Base-by-base conservation (phyloP, 1,139 yeast species). In the Taphrina flavorubra region DNA sequence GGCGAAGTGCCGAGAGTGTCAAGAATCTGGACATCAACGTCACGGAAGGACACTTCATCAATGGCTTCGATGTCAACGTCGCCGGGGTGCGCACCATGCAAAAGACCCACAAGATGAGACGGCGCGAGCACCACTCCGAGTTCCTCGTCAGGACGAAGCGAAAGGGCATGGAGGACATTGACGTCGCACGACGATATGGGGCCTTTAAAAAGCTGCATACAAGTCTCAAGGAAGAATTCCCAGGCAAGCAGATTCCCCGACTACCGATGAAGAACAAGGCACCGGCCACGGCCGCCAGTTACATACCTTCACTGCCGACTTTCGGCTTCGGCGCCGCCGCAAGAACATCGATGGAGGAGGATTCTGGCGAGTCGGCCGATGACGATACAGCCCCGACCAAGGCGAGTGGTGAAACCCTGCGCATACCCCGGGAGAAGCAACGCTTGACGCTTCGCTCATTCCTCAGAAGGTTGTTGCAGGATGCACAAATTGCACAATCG, bases 371-470 rank as follows among this genome's bases (percentile, higher is more conserved):
- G 46, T 63, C 58, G 7, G 44, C 67, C 14, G 68, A 31, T n/a
- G 71, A 60, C 34, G 60, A 66, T 31, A 31, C 16, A 6, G n/a
- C 44, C 14, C 36, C 44, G n/a, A 44, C 51, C 11, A 18, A 49
- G 53, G 47, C 47, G 1, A 49, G n/a, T 20, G 53, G 53, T 49
- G 53, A 49, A 40, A 76, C 36, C 2, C 10, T 49, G n/a, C 53
- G 53, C 53, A 49, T 85, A 6, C 82, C 84, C 0, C 80, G 88
- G 31, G 98, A 92, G 76, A 87, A 86, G 73, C 83, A 90, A 72
- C 80, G 98, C 58, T 82, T 91, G 20, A 85, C 95, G 0, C 79
- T 92, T 53, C 81, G 97, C 68, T 90, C 92, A 0, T 92, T 89
- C 75, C 74, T 92, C 67, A 80, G 83, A 53, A 77, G 82, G 5